Percentiles rank a stretch among this genome's conserved stretches.
phyloP scores from a whole-genome alignment of 202 grass and related monocot genomes.

The Saccharum hybrid region DNA sequence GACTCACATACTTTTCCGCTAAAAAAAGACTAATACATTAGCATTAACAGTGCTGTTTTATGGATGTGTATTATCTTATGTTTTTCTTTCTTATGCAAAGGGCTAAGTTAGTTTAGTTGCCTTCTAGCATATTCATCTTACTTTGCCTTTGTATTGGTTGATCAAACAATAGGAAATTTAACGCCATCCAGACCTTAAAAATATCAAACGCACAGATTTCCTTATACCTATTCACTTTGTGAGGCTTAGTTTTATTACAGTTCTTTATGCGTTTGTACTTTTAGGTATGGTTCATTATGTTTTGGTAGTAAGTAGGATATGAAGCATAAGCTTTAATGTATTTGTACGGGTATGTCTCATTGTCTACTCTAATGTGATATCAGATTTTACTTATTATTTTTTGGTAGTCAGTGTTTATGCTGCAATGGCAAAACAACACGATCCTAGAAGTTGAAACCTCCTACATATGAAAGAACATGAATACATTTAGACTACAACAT shows the following conservation, averaged over 20 bases:
- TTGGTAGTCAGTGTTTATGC: conserved; percentile 11
- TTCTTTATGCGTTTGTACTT: neutral
- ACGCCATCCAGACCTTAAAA: neutral
- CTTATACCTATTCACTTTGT: neutral
- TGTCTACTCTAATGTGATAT: neutral
- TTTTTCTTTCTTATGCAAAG: conserved; percentile 19
- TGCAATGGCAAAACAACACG: conserved; percentile 23
- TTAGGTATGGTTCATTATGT: conserved; percentile 4
- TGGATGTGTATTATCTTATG: conserved; percentile 4
- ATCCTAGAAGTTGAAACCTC: neutral
- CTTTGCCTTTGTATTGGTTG: conserved; percentile 17
- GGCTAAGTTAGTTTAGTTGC: neutral
- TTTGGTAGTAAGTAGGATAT: conserved; percentile 3
- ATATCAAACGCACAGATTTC: neutral
- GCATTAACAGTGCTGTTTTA: neutral
- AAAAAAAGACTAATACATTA: neutral
- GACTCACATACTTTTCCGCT: conserved; percentile 6
- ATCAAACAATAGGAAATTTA: neutral
- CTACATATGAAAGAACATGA: neutral
- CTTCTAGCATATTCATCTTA: conserved; percentile 6
- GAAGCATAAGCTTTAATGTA: neutral
- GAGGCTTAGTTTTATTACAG: neutral
- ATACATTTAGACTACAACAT: neutral
- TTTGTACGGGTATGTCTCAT: neutral
- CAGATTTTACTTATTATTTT: neutral